A percentile compares a stretch with the other conserved stretches of the same genome.
Conservation (phyloP, 2,329 filamentous ascomycete species). For the Sporothrix phasma region DNA sequence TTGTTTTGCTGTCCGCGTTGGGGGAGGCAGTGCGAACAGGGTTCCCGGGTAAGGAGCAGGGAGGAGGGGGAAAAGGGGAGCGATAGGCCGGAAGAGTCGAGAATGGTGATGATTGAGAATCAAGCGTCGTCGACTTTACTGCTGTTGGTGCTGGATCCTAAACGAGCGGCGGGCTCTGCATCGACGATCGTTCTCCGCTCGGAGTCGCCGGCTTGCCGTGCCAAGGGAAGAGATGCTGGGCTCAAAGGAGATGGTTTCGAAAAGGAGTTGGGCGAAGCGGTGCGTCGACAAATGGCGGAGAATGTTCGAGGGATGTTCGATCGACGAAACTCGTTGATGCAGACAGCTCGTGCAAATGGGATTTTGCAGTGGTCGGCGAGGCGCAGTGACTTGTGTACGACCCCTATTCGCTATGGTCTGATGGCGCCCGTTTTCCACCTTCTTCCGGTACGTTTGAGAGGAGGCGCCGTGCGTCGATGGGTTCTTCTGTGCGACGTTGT, state of each 20-base stretch:
- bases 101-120: too few relatives aligned
- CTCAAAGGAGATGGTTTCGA: not conserved
- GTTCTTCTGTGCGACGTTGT: constrained; percentile 3
- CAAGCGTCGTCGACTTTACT: not conserved
- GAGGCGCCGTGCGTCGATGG: not conserved
- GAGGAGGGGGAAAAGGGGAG: not conserved
- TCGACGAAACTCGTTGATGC: not conserved
- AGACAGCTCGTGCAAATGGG: not conserved
- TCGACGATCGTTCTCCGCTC: not conserved
- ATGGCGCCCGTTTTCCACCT: not conserved
- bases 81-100: not conserved
- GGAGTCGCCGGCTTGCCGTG: not conserved
- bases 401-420: not conserved
- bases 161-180: not conserved
- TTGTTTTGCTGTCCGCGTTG: not conserved
- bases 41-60: constrained; percentile 2
- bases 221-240: not conserved
- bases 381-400: constrained; percentile 5
- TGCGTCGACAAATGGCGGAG: not conserved
- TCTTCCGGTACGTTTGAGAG: not conserved
- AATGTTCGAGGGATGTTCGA: not conserved
- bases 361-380: not conserved
- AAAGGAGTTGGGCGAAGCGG: not conserved
- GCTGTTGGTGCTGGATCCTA: not conserved
- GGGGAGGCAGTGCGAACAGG: constrained; percentile 5